Evolutionary conservation across 2,329 filamentous ascomycete species (phyloP), one percentile per base, ranked within the genome.

Genomic region (Aspergillus sp.): DNA sequence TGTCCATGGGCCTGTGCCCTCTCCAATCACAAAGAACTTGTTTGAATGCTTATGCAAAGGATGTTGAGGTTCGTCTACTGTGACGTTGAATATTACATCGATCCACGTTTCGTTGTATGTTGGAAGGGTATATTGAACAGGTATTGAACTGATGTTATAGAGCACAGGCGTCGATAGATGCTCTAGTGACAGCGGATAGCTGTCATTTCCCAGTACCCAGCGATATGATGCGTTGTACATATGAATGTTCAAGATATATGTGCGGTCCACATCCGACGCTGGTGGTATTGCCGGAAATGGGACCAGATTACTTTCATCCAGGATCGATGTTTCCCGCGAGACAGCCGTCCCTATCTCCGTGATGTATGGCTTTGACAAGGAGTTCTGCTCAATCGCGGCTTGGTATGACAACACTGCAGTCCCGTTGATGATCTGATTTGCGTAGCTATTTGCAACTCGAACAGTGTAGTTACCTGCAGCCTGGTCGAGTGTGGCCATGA

Each of bases 391-490:
- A 10, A 17, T 4, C 2, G 41, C 1, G 7, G 17, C n/a, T n/a
- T 21, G 7, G 64, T 81, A 81, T 0, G 74, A 72, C 13, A 88
- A 69, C 2, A 79, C 73, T 0, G 82, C 85, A 32, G 78, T 77
- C 1, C 81, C 84, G 8, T 77, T 76, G 25, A 88, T 77, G 52
- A 86, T 78, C 68, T 88, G 86, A 5, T 82, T 79, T 1, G 79
- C 73, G 23, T 74, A 76, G 58, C 78, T 74, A 19, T 82, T 79
- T 25, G 82, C 79, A 30, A 84, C 74, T 2, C 86, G 83, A 38
- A 81, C 77, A 0, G 72, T 76, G 66, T 81, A 81, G 50, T 76
- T 67, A 9, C 69, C 72, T 5, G 65, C 51, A 56, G 67, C 52
- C 52, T 79, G 72, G 64, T 78, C 72, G 2, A 80, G 73, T 58